Conservation (phyloP, 306 rosid genomes). For the Cucurbita moschata region DNA sequence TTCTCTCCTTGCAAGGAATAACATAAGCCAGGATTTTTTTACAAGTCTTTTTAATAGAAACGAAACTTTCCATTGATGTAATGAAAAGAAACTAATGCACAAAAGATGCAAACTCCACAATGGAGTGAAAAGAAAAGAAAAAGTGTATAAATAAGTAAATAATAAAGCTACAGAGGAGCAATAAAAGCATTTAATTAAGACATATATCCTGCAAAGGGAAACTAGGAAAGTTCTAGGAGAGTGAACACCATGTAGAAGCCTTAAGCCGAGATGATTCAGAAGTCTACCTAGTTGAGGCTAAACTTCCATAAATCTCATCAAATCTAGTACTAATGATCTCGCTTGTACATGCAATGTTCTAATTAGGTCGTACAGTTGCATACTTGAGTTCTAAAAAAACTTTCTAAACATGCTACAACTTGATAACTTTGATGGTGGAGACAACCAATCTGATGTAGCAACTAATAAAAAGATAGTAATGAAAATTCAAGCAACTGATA, state of each 20-base stretch:
- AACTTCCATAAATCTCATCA: neutral
- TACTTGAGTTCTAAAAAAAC: neutral
- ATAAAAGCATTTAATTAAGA: too few relatives aligned
- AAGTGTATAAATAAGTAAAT: too few relatives aligned
- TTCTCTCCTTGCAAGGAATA: neutral
- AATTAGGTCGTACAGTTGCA: neutral
- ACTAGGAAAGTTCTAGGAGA: too few relatives aligned
- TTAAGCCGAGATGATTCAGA: neutral
- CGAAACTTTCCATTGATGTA: too few relatives aligned
- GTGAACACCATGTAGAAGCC: too few relatives aligned
- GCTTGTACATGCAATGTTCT: neutral
- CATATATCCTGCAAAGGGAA: too few relatives aligned
- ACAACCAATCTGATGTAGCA: neutral
- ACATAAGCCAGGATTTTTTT: neutral
- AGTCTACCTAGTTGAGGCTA: neutral
- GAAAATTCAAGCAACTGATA: neutral
- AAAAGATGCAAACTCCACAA: too few relatives aligned
- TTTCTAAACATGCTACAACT: too few relatives aligned
- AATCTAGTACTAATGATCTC: neutral
- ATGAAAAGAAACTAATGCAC: too few relatives aligned
- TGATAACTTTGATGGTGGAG: neutral
- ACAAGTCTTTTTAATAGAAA: too few relatives aligned
- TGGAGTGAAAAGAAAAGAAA: too few relatives aligned
- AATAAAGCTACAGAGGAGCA: too few relatives aligned
- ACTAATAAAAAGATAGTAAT: neutral